Conservation (phyloP, 1,284 basidiomycete species). For the Papiliotrema terrestris region DNA sequence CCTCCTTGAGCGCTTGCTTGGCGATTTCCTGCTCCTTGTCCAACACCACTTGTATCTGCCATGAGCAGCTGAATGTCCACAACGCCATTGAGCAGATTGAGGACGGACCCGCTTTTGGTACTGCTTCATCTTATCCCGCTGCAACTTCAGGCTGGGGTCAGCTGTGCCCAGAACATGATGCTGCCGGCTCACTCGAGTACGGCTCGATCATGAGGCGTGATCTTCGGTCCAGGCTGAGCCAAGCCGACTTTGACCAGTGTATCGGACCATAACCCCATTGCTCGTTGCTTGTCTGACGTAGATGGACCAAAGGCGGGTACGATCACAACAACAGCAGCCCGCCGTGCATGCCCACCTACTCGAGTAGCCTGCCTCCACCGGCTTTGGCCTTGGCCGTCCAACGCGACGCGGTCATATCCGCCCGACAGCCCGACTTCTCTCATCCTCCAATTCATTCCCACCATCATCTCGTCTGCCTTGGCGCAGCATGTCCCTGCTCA, state of each 20-base stretch:
- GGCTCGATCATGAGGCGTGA: conserved; percentile 88
- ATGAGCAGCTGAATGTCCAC: neutral
- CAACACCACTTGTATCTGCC: conserved; percentile 78
- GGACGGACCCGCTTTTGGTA: conserved; percentile 83
- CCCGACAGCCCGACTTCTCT: no score
- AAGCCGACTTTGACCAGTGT: conserved; percentile 44
- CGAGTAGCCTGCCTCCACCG: neutral
- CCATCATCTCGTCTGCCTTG: neutral
- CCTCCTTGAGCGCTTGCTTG: conserved; percentile 69
- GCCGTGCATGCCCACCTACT: neutral
- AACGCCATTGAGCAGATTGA: no score
- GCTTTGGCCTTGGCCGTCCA: neutral
- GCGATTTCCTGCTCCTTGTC: conserved; percentile 88
- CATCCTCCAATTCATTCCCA: neutral
- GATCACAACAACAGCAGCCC: neutral
- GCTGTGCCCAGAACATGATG: conserved; percentile 12
- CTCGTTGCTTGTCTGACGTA: neutral
- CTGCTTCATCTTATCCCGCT: conserved; percentile 90
- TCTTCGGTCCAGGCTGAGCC: conserved; percentile 76
- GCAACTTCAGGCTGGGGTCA: conserved; percentile 75
- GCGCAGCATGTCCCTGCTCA: conserved; percentile 1
- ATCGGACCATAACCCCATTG: conserved; percentile 39
- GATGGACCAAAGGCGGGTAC: neutral
- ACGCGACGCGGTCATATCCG: no score
- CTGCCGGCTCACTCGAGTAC: conserved; percentile 73